These are phyloP conservation scores for Cutaneotrichosporon cutaneum DNA, from an alignment of 1,284 basidiomycete genomes.

Conservation along the genomic window DNA sequence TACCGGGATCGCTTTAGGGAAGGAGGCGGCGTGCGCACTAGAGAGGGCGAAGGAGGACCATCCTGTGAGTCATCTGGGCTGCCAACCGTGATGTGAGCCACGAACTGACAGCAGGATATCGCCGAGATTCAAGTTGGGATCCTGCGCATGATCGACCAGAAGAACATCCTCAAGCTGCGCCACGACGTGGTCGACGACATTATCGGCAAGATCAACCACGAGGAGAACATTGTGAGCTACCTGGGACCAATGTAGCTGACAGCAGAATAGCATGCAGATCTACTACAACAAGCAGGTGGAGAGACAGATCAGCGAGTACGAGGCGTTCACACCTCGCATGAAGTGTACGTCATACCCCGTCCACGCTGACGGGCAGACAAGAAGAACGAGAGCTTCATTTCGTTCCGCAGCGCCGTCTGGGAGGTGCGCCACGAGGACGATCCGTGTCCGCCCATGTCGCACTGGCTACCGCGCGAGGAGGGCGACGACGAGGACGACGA, in stretches of 20 bases:
- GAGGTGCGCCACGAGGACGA: conserved; percentile 63
- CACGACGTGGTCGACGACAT: conserved; percentile 59
- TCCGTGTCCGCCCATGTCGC: conserved; percentile 72
- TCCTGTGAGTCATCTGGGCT: conserved; percentile 21
- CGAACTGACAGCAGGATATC: conserved; percentile 5
- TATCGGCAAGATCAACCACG: conserved; percentile 59
- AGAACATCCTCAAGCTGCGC: conserved; percentile 24
- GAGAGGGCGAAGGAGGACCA: conserved; percentile 36
- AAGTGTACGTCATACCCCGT: conserved; percentile 14
- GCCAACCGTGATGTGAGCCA: neutral
- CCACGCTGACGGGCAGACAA: conserved; percentile 32
- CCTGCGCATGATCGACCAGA: conserved; percentile 10
- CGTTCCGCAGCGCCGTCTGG: conserved; percentile 67
- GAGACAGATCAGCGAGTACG: conserved; percentile 26
- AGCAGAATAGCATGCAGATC: conserved; percentile 1
- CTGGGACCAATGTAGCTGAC: conserved; percentile 1
- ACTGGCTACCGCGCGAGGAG: conserved; percentile 65
- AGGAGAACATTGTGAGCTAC: conserved; percentile 62
- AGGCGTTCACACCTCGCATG: conserved; percentile 26
- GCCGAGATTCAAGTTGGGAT: conserved; percentile 14
- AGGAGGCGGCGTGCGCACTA: conserved; percentile 25
- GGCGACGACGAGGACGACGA: conserved; percentile 77
- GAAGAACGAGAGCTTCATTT: conserved; percentile 61
- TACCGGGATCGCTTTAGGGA: conserved; percentile 21
- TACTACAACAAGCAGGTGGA: conserved; percentile 21